A percentile compares a stretch with the other conserved stretches of the same genome.
These are phyloP conservation scores for Coniochaeta sp. DNA, from an alignment of 2,329 filamentous ascomycete species.

Conservation along the genomic window DNA sequence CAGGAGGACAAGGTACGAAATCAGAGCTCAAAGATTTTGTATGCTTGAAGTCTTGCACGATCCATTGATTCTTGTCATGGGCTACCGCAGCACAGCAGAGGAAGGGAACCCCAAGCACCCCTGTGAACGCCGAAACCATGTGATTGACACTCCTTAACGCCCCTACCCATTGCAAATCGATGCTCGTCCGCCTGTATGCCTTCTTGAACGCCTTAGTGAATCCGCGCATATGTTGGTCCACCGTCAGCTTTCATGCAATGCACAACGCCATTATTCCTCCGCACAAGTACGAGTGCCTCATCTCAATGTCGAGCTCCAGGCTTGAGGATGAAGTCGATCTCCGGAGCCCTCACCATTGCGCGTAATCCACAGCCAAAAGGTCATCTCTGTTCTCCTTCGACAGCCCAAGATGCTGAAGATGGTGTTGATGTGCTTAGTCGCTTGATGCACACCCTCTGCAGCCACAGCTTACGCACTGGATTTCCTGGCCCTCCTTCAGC, in stretches of 20 bases:
- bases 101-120: not conserved
- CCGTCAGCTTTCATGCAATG: not conserved
- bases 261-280: not conserved
- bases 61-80: not conserved
- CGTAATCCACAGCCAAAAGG: not conserved
- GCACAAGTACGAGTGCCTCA: not conserved
- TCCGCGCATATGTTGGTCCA: not conserved
- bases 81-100: not conserved
- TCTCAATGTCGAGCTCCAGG: not conserved
- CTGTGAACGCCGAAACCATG: not conserved
- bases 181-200: not conserved
- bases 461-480: conserved; percentile 92
- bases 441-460: conserved; percentile 85
- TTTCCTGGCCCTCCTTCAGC: conserved; percentile 81
- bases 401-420: not conserved
- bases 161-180: not conserved
- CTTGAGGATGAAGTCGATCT: not conserved
- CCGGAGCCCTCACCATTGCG: not conserved
- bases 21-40: not conserved
- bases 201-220: not conserved
- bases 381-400: not conserved
- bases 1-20: not conserved
- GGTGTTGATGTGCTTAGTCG: conserved; percentile 44
- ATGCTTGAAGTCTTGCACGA: not conserved
- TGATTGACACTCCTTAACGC: not conserved